Percentiles rank a stretch among this genome's conserved stretches.
phyloP scores from a whole-genome alignment of 192 early-diverging fungal species.

The Podochytrium sp. region DNA sequence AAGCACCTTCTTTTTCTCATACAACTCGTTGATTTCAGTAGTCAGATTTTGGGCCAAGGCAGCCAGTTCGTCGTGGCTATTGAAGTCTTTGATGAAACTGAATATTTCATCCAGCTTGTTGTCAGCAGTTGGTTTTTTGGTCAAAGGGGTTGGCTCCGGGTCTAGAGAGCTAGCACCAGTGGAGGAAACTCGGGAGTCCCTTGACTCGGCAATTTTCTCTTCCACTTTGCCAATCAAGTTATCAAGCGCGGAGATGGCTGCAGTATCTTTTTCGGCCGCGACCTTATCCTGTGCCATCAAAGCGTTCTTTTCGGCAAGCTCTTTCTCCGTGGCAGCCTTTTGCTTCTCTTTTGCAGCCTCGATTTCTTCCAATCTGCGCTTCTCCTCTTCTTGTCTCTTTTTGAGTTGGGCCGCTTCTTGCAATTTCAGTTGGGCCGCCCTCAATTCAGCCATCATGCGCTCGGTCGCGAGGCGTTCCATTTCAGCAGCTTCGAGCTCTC shows the following conservation, averaged over 20 bases:
- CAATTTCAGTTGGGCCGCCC: constrained; percentile 10
- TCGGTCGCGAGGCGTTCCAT: constrained; percentile 15
- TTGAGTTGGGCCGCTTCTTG: background rate
- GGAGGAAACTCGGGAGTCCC: background rate
- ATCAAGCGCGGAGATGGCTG: background rate
- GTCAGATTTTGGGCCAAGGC: constrained; percentile 19
- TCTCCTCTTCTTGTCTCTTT: constrained; percentile 19
- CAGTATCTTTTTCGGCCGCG: background rate
- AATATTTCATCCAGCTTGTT: constrained; percentile 32
- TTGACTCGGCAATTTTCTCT: background rate
- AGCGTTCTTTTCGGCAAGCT: background rate
- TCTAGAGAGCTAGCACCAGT: background rate
- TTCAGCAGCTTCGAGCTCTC: constrained; percentile 23
- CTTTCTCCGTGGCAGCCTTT: constrained; percentile 1
- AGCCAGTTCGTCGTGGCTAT: constrained; percentile 24
- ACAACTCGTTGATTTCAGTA: constrained; percentile 15
- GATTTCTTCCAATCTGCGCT: constrained; percentile 9
- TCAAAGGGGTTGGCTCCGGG: background rate
- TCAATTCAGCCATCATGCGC: constrained; percentile 2
- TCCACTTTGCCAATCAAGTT: constrained; percentile 9
- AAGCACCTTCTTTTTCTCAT: constrained; percentile 28
- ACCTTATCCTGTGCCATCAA: background rate
- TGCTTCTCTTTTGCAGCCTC: too few species aligned
- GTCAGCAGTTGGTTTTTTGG: background rate
- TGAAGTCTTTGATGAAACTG: constrained; percentile 31